phyloP scores from a whole-genome alignment of 164 flowering plant genomes.

The Tetrastigma voinierianum region DNA sequence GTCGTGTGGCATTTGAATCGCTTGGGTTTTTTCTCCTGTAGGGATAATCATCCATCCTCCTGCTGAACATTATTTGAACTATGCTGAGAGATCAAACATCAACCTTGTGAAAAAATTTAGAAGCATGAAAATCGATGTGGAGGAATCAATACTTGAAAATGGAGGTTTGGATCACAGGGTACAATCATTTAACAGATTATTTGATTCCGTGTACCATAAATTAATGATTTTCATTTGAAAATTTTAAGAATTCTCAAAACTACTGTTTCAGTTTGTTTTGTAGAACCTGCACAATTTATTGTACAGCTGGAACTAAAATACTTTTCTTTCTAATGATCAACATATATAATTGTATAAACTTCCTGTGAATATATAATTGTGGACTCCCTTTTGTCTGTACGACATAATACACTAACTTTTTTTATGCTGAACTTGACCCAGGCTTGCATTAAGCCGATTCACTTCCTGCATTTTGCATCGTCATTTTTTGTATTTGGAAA shows the following conservation, averaged over 20 bases:
- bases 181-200: not conserved
- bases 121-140: too few species aligned
- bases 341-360: not conserved
- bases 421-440: too few species aligned
- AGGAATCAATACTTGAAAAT: conserved; percentile 57
- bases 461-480: too few species aligned
- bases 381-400: too few species aligned
- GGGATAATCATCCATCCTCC: conserved; percentile 53
- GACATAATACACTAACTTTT: too few species aligned
- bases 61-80: conserved; percentile 50
- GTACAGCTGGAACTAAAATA: not conserved
- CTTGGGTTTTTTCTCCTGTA: conserved; percentile 9
- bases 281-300: too few species aligned
- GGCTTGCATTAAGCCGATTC: too few species aligned
- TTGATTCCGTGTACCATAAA: not conserved
- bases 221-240: not conserved
- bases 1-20: not conserved
- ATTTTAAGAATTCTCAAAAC: not conserved
- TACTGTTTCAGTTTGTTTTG: not conserved
- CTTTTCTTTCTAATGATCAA: not conserved
- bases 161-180: conserved; percentile 53
- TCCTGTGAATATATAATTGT: too few species aligned
- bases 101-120: conserved; percentile 64
- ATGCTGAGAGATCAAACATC: conserved; percentile 40
- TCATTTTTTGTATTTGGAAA: too few species aligned